These are phyloP conservation scores for Xanthoceras sorbifolium DNA, from an alignment of 345 rosid genomes.

Conservation along the genomic window DNA sequence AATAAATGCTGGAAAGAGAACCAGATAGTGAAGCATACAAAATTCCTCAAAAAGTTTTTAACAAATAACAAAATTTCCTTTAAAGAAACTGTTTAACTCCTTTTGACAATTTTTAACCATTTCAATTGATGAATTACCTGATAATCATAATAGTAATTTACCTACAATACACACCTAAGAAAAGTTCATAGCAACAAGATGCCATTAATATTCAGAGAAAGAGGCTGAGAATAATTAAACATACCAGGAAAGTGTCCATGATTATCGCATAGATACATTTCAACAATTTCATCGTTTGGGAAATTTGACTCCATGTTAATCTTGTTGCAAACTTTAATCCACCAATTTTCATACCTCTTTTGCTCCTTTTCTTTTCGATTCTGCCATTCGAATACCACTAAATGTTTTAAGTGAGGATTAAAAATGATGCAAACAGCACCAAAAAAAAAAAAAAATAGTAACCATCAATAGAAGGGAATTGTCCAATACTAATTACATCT, in stretches of 20 bases:
- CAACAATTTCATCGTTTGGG: constrained; percentile 69
- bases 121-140: neutral
- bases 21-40: neutral
- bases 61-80: neutral
- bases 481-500: neutral
- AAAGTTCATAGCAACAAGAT: neutral
- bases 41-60: neutral
- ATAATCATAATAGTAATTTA: neutral
- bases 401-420: neutral
- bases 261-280: constrained; percentile 57
- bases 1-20: constrained; percentile 9
- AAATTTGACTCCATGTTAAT: constrained; percentile 55
- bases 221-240: neutral
- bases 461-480: neutral
- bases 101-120: neutral
- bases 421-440: neutral
- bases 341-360: constrained; percentile 63
- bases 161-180: neutral
- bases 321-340: constrained; percentile 68
- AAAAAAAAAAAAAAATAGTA: neutral
- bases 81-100: neutral
- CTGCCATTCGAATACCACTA: constrained; percentile 34
- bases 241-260: constrained; percentile 55
- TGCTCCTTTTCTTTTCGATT: constrained; percentile 55
- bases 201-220: neutral